These are phyloP conservation scores for Diutina catenulata DNA, from an alignment of 1,139 yeast species.

Conservation along the genomic window DNA sequence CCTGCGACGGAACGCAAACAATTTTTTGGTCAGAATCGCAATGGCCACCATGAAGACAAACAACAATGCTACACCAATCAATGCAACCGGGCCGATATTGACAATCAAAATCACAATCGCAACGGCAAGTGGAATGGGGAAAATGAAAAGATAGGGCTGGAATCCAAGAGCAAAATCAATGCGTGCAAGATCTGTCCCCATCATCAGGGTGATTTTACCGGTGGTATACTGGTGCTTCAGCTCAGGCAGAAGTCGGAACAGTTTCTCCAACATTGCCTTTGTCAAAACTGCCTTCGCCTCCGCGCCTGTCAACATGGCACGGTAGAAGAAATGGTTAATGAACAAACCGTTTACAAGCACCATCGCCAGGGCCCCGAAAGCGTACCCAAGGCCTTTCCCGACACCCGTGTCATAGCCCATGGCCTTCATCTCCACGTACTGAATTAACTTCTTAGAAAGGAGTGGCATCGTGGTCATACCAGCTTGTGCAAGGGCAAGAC, in stretches of 20 bases:
- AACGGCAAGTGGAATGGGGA: slow-evolving; percentile 53
- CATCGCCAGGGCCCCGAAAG: slow-evolving; percentile 17
- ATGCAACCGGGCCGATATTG: slow-evolving; percentile 63
- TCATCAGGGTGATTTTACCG: slow-evolving; percentile 59
- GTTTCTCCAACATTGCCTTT: slow-evolving; percentile 54
- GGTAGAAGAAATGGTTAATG: slow-evolving; percentile 45
- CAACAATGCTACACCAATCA: slow-evolving; percentile 46
- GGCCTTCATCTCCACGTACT: slow-evolving; percentile 25
- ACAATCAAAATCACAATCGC: slow-evolving; percentile 51
- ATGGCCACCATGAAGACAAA: slow-evolving; percentile 20
- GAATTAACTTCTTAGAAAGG: slow-evolving; percentile 29
- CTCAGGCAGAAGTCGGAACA: slow-evolving; percentile 48
- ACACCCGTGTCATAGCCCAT: slow-evolving; percentile 11
- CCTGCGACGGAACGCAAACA: slow-evolving; percentile 29
- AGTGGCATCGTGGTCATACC: slow-evolving; percentile 41
- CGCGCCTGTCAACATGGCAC: slow-evolving; percentile 54
- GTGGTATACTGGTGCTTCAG: slow-evolving; percentile 50
- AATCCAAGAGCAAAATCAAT: slow-evolving; percentile 67
- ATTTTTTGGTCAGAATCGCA: slow-evolving; percentile 16
- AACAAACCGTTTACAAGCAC: slow-evolving; percentile 8
- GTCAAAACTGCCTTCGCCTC: slow-evolving; percentile 56
- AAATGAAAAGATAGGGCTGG: slow-evolving; percentile 51
- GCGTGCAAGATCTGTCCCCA: slow-evolving; percentile 73
- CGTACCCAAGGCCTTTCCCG: slow-evolving; percentile 20
- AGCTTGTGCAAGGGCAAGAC: slow-evolving; percentile 30